Conservation (phyloP, 1,284 basidiomycete genomes). For the Phellopilus nigrolimitatus region DNA sequence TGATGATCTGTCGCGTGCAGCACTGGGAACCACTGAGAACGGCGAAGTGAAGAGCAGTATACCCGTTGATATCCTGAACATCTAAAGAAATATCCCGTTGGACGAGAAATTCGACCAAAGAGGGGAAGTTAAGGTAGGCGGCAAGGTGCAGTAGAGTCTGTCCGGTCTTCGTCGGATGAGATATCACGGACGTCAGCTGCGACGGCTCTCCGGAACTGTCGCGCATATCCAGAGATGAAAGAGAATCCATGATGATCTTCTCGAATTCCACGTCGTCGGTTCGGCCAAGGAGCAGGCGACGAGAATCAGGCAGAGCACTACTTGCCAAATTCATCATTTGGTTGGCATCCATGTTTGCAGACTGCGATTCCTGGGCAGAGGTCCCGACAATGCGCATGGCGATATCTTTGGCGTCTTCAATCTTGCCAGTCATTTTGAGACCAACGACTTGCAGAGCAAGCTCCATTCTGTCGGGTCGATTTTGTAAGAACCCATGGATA, state of each 20-base stretch:
- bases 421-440: conserved; percentile 92
- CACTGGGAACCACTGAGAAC: conserved; percentile 62
- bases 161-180: conserved; percentile 59
- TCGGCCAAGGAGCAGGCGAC: conserved; percentile 47
- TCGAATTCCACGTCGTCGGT: conserved; percentile 66
- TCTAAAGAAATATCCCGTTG: conserved; percentile 75
- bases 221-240: conserved; percentile 65
- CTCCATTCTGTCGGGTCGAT: conserved; percentile 69
- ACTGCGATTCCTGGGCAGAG: conserved; percentile 36
- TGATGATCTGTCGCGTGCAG: conserved; percentile 66
- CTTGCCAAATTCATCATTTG: conserved; percentile 52
- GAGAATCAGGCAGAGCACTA: conserved; percentile 41
- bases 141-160: conserved; percentile 90
- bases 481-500: conserved; percentile 23
- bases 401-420: conserved; percentile 88
- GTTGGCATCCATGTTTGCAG: conserved; percentile 31
- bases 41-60: conserved; percentile 87
- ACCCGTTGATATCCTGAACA: conserved; percentile 85
- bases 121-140: conserved; percentile 73
- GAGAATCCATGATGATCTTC: conserved; percentile 71
- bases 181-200: conserved; percentile 46
- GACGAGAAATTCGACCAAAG: conserved; percentile 71
- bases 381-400: conserved; percentile 80
- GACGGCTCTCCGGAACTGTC: conserved; percentile 34
- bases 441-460: conserved; percentile 92